Conservation (phyloP, 2,329 filamentous ascomycete genomes). For the Graphiopsis chlorocephala region DNA sequence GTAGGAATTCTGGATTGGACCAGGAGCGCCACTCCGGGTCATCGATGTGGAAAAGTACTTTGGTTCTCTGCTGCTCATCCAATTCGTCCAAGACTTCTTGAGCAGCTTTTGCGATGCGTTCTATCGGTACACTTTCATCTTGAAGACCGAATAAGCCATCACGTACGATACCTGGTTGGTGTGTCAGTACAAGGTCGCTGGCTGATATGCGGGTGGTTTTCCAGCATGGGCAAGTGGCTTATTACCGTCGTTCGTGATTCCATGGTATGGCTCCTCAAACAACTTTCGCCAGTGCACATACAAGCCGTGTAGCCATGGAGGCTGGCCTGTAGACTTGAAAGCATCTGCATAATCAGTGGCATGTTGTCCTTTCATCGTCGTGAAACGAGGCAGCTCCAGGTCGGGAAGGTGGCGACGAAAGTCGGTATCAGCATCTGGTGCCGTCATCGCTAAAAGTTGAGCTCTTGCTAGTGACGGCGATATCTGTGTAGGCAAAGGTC, state of each 20-base stretch:
- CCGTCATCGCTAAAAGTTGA: neutral
- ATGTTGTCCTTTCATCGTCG: constrained; percentile 3
- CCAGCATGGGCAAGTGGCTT: neutral
- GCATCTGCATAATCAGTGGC: constrained; percentile 16
- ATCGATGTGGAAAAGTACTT: constrained; percentile 61
- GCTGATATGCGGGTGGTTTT: neutral
- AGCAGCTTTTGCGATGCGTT: constrained; percentile 54
- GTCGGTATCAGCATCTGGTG: neutral
- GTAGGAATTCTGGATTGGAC: constrained; percentile 71
- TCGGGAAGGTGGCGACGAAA: neutral
- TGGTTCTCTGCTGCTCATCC: constrained; percentile 48
- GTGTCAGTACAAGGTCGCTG: neutral
- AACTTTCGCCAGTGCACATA: constrained; percentile 25
- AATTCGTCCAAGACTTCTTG: constrained; percentile 48
- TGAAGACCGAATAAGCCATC: constrained; percentile 41
- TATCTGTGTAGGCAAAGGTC: neutral
- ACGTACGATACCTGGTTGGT: constrained; percentile 23
- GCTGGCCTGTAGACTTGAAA: constrained; percentile 18
- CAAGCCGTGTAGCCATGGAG: constrained; percentile 6
- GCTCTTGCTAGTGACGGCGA: neutral
- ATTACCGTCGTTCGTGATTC: constrained; percentile 66
- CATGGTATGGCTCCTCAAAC: constrained; percentile 63
- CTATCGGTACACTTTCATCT: constrained; percentile 63
- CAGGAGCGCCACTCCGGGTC: constrained; percentile 69
- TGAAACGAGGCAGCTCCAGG: neutral